Evolutionary conservation across 129 eudicot species (phyloP).

Genomic region (Heracleum sosnowskyi): DNA sequence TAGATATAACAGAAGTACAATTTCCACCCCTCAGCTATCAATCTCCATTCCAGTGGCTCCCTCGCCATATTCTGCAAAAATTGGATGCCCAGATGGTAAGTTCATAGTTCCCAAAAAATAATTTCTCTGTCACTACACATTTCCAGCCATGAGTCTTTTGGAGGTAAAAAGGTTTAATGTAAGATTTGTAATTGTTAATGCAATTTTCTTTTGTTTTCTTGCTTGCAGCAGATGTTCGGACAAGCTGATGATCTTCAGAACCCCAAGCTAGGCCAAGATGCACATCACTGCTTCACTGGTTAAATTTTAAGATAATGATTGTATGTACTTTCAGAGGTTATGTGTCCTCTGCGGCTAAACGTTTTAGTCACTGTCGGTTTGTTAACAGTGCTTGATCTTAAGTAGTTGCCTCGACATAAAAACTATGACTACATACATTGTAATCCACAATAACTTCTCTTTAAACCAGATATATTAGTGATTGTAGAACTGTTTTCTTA

Average conservation of each 20-base stretch:
- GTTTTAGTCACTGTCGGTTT: constrained; percentile 14
- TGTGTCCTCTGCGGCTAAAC: constrained; percentile 11
- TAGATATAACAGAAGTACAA: constrained; percentile 33
- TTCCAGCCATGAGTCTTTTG: neutral
- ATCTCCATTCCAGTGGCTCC: constrained; percentile 50
- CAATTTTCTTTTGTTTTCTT: neutral
- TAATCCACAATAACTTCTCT: neutral
- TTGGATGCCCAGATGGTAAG: constrained; percentile 46
- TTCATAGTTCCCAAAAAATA: neutral
- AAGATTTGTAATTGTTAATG: neutral
- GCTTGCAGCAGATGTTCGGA: neutral
- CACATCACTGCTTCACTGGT: neutral
- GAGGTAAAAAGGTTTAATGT: neutral
- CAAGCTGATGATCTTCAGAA: neutral
- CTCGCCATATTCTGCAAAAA: constrained; percentile 43
- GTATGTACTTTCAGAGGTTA: constrained; percentile 6
- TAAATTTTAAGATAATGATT: constrained; percentile 15
- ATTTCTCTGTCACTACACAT: neutral
- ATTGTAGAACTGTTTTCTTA: neutral
- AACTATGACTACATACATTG: neutral
- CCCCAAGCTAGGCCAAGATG: constrained; percentile 4
- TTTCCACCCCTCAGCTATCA: constrained; percentile 68
- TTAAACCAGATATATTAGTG: neutral
- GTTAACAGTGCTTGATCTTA: neutral
- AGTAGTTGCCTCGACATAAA: neutral